These are phyloP conservation scores for Stenogyne calaminthoides DNA, from an alignment of 305 asterid species.

Conservation along the genomic window DNA sequence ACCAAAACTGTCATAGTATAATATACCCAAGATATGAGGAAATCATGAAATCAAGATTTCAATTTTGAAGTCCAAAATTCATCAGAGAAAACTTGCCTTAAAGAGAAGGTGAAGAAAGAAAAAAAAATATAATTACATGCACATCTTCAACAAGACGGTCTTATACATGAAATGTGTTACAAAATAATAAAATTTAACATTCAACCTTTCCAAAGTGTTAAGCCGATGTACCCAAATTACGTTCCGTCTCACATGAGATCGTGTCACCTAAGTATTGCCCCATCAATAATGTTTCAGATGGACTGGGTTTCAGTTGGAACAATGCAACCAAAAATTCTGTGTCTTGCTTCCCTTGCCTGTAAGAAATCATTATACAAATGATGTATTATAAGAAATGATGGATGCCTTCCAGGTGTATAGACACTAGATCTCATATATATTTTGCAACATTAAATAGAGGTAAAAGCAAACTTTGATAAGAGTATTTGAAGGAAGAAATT, in stretches of 20 bases:
- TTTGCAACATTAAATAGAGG: not conserved
- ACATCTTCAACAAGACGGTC: not conserved
- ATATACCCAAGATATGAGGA: not conserved
- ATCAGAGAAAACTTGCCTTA: not conserved
- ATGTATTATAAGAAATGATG: not conserved
- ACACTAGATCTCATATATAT: not conserved
- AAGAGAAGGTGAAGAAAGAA: not conserved
- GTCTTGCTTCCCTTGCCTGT: slow-evolving; percentile 53
- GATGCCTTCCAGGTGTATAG: too few relatives aligned
- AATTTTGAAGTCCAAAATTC: not conserved
- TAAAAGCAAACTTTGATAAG: not conserved
- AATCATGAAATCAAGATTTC: not conserved
- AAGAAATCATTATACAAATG: not conserved
- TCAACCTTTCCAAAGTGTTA: too few relatives aligned
- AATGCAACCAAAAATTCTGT: slow-evolving; percentile 31
- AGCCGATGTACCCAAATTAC: too few relatives aligned
- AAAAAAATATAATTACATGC: not conserved
- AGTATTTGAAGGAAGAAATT: not conserved
- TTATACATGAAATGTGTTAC: too few relatives aligned
- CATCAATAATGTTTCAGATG: not conserved
- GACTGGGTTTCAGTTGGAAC: slow-evolving; percentile 1
- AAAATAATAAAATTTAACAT: too few relatives aligned
- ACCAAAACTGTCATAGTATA: too few relatives aligned
- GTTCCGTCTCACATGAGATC: not conserved
- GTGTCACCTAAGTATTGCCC: too few relatives aligned